Conservation (phyloP, 176 grass and related monocot genomes). For the Oryza officinalis region DNA sequence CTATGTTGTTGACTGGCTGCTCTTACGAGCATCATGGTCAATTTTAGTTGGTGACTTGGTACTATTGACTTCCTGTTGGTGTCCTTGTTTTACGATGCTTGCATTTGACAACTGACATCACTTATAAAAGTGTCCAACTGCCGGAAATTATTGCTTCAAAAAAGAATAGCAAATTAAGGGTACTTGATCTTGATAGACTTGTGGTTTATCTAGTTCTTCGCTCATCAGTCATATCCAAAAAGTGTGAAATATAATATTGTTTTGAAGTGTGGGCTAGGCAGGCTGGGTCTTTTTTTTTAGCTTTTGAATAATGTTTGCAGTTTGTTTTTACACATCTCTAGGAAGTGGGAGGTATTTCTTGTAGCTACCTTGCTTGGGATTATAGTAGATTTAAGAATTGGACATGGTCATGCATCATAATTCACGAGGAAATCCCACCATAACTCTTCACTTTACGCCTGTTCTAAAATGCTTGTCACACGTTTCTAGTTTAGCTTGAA, state of each 20-base stretch:
- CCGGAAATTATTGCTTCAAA: not conserved
- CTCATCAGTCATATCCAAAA: conserved; percentile 1
- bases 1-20: not conserved
- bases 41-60: not conserved
- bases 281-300: not conserved
- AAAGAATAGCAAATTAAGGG: conserved; percentile 10
- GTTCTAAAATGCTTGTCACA: not conserved
- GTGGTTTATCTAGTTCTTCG: conserved; percentile 17
- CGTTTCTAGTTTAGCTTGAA: not conserved
- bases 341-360: not conserved
- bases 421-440: not conserved
- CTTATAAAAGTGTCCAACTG: not conserved
- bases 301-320: not conserved
- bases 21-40: not conserved
- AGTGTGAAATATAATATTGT: not conserved
- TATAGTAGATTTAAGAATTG: not conserved
- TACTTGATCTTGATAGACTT: not conserved
- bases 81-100: not conserved
- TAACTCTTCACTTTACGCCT: conserved; percentile 1
- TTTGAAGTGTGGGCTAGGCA: not conserved
- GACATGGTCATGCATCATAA: not conserved
- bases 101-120: not conserved
- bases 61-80: not conserved
- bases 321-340: not conserved
- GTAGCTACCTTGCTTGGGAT: not conserved